These are phyloP conservation scores for Leishmania amazonensis DNA, from an alignment of 208 protist species.

Conservation along the genomic window DNA sequence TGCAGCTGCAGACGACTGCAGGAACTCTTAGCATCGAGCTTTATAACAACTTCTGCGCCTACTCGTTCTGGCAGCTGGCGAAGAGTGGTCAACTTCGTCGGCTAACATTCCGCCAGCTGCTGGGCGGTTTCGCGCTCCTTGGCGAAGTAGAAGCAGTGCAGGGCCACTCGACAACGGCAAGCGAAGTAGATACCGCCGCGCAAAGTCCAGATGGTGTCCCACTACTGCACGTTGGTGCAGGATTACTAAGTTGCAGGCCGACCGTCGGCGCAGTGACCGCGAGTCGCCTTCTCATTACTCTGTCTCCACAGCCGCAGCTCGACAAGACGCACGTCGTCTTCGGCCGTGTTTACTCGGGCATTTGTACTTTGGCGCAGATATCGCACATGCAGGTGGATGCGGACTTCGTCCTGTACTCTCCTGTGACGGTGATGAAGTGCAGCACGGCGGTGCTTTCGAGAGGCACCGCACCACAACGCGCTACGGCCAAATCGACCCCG, in stretches of 20 bases:
- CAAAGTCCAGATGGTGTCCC: background rate
- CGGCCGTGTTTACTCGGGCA: conserved; percentile 59
- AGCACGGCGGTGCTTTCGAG: conserved; percentile 12
- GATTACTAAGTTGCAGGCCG: conserved; percentile 42
- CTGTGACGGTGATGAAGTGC: conserved; percentile 38
- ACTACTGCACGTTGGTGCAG: conserved; percentile 62
- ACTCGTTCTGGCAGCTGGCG: conserved; percentile 50
- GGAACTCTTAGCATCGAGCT: conserved; percentile 59
- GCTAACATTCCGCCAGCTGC: conserved; percentile 31
- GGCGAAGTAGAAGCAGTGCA: conserved; percentile 14
- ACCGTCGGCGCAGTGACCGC: conserved; percentile 23
- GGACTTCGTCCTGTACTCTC: conserved; percentile 40
- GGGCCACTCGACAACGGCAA: conserved; percentile 1
- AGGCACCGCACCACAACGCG: background rate
- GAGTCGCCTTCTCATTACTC: conserved; percentile 48
- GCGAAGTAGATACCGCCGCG: background rate
- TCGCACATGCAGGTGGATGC: conserved; percentile 35
- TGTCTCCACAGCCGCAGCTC: conserved; percentile 56
- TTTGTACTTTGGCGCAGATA: conserved; percentile 43
- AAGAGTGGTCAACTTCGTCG: conserved; percentile 55
- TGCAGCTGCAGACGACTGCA: conserved; percentile 46
- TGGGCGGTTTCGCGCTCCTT: conserved; percentile 43
- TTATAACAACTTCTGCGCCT: conserved; percentile 39
- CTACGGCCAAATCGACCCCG: background rate
- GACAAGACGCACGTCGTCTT: conserved; percentile 58